phyloP scores from a whole-genome alignment of 495 filamentous ascomycete genomes.

The Talaromyces proteolyticus region DNA sequence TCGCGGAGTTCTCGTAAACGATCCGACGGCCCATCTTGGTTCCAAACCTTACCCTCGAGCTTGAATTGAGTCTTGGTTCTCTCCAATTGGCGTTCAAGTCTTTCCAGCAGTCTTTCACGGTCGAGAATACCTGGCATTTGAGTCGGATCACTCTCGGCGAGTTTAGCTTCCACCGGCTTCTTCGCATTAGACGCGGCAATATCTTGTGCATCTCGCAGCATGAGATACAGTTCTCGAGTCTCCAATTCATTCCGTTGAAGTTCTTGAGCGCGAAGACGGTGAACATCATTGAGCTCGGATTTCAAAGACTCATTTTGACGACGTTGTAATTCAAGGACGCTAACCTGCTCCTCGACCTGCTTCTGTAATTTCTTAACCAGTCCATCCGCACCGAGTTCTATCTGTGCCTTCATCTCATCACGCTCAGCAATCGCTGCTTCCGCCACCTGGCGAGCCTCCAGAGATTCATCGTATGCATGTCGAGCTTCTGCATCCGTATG shows the following conservation, averaged over 20 bases:
- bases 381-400: slow-evolving; percentile 90
- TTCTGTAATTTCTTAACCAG: slow-evolving; percentile 88
- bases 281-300: slow-evolving; percentile 81
- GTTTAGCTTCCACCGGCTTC: slow-evolving; percentile 51
- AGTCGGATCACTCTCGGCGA: slow-evolving; percentile 57
- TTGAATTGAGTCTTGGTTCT: slow-evolving; percentile 97
- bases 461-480: slow-evolving; percentile 82
- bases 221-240: slow-evolving; percentile 93
- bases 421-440: slow-evolving; percentile 93
- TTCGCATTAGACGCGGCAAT: slow-evolving; percentile 82
- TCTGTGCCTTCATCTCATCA: slow-evolving; percentile 90
- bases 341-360: slow-evolving; percentile 85
- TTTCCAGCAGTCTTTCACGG: slow-evolving; percentile 83
- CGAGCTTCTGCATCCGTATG: slow-evolving; percentile 95
- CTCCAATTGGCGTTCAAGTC: slow-evolving; percentile 90
- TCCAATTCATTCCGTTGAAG: slow-evolving; percentile 93
- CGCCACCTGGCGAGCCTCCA: slow-evolving; percentile 83
- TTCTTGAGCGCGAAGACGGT: slow-evolving; percentile 82
- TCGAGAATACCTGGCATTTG: slow-evolving; percentile 92
- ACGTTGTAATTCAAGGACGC: slow-evolving; percentile 81
- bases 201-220: slow-evolving; percentile 97
- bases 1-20: slow-evolving; percentile 86
- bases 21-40: slow-evolving; percentile 82
- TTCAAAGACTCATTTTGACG: slow-evolving; percentile 84
- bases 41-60: slow-evolving; percentile 92